Conservation (phyloP, 257 asterid genomes). For the Solanum tarijense region DNA sequence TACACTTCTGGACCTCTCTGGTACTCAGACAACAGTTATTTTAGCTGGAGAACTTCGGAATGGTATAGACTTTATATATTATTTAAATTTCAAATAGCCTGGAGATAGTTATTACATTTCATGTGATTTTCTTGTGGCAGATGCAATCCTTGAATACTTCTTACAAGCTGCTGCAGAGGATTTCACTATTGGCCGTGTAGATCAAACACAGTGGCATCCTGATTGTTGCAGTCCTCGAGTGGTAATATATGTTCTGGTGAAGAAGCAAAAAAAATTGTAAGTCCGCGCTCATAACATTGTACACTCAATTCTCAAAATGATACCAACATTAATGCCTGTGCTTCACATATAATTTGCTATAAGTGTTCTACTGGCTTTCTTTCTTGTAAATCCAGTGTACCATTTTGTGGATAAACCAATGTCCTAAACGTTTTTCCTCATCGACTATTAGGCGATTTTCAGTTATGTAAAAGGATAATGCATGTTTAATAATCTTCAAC, state of each 20-base stretch:
- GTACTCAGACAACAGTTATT: constrained; percentile 61
- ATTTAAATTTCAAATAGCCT: background rate
- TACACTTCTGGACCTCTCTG: constrained; percentile 60
- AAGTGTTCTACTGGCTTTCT: background rate
- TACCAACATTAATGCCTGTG: background rate
- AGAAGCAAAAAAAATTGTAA: constrained; percentile 21
- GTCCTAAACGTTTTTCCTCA: background rate
- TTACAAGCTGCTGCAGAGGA: constrained; percentile 66
- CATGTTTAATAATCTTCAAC: background rate
- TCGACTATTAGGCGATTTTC: background rate
- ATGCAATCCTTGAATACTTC: constrained; percentile 84
- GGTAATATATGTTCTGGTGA: constrained; percentile 57
- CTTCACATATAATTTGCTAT: background rate
- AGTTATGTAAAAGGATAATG: background rate
- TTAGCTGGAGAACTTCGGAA: constrained; percentile 96
- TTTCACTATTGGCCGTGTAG: constrained; percentile 59
- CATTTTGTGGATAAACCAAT: background rate
- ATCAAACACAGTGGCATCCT: constrained; percentile 76
- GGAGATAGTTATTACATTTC: background rate
- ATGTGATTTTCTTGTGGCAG: constrained; percentile 24
- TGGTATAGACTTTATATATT: constrained; percentile 26
- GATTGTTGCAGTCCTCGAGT: constrained; percentile 74
- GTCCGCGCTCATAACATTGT: background rate
- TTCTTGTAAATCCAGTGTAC: background rate
- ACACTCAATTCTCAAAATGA: background rate